Base-by-base conservation (phyloP, 139 green algal species). In the Chlamydomonas urium region DNA sequence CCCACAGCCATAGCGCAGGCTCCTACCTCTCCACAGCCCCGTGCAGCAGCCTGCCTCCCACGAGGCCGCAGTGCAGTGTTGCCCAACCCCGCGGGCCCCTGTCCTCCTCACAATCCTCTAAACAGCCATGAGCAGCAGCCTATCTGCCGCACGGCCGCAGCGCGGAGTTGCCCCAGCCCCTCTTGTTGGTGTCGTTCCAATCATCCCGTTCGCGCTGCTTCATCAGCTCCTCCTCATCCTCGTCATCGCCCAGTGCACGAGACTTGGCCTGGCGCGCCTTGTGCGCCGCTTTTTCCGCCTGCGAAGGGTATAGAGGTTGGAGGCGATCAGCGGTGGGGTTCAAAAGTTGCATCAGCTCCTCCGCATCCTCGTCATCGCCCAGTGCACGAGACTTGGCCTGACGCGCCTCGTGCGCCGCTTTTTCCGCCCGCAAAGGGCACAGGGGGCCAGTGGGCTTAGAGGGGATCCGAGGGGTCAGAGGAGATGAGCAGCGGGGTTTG, bases 81-180 rank as follows among this genome's bases (percentile, higher is more conserved):
- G n/a, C n/a, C n/a, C n/a, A n/a, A n/a, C n/a, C n/a, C n/a, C n/a
- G n/a, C n/a, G n/a, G n/a, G n/a, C n/a, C n/a, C n/a, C 42, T 24
- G 42, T 8, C 42, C 8, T 24, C 10, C 42, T 50, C 14, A 50
- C 8, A 50, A 8, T 8, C 42, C 8, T 8, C 42, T 50, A 50
- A 8, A 24, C 42, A 8, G 14, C 42, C 42, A 50, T 14, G 10
- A 50, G 42, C 42, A 61, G 23, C 24, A 34, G 24, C 21, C 38
- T 26, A 67, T 67, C 59, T 47, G 14, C 58, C 66, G 61, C 75
- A 85, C 3, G 87, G 87, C 31, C 81, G 79, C 47, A 92, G 71
- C 72, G 93, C 94, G 77, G 81, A 91, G 79, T 97, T 97, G 32
- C 92, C 92, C 71, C 72, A 85, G 17, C 92, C 92, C 1, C 71